phyloP scores from a whole-genome alignment of 2,329 filamentous ascomycete genomes.

The Cytospora piceicola region DNA sequence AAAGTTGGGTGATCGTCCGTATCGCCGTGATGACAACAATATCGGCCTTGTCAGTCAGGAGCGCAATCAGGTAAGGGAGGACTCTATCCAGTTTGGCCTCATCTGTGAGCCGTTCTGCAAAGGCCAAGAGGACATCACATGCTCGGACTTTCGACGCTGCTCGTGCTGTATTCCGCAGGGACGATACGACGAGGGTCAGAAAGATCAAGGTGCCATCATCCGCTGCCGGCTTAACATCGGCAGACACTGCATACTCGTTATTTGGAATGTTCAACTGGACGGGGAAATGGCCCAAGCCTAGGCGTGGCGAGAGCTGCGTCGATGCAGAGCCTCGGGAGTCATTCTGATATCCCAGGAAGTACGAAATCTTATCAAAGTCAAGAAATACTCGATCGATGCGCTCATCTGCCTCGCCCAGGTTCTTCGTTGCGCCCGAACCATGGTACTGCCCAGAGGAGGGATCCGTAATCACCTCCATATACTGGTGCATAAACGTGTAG shows the following conservation, averaged over 20 bases:
- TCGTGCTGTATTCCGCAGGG: slow-evolving; percentile 84
- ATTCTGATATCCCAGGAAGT: slow-evolving; percentile 80
- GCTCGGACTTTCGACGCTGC: slow-evolving; percentile 85
- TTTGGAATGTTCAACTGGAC: slow-evolving; percentile 86
- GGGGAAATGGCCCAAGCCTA: slow-evolving; percentile 70
- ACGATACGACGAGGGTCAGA: slow-evolving; percentile 84
- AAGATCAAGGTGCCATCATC: slow-evolving; percentile 95
- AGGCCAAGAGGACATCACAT: slow-evolving; percentile 89
- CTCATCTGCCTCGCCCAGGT: slow-evolving; percentile 86
- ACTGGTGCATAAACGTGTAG: slow-evolving; percentile 95
- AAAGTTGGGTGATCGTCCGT: slow-evolving; percentile 83
- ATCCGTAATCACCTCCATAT: slow-evolving; percentile 95
- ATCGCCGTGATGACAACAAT: slow-evolving; percentile 85
- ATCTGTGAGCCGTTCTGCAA: slow-evolving; percentile 88
- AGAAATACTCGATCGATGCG: slow-evolving; percentile 90
- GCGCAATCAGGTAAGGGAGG: slow-evolving; percentile 82
- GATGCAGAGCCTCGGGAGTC: slow-evolving; percentile 41
- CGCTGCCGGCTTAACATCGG: slow-evolving; percentile 61
- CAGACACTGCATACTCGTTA: slow-evolving; percentile 71
- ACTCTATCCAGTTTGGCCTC: slow-evolving; percentile 95
- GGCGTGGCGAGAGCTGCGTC: slow-evolving; percentile 47
- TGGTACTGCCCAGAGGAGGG: slow-evolving; percentile 78
- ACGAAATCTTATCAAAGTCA: slow-evolving; percentile 97
- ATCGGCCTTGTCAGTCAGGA: slow-evolving; percentile 82
- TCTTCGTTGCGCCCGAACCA: slow-evolving; percentile 69